Percentiles rank a stretch among this genome's conserved stretches.
These are phyloP conservation scores for Alternaria gaisen DNA, from an alignment of 2,329 filamentous ascomycete genomes.

Conservation along the genomic window DNA sequence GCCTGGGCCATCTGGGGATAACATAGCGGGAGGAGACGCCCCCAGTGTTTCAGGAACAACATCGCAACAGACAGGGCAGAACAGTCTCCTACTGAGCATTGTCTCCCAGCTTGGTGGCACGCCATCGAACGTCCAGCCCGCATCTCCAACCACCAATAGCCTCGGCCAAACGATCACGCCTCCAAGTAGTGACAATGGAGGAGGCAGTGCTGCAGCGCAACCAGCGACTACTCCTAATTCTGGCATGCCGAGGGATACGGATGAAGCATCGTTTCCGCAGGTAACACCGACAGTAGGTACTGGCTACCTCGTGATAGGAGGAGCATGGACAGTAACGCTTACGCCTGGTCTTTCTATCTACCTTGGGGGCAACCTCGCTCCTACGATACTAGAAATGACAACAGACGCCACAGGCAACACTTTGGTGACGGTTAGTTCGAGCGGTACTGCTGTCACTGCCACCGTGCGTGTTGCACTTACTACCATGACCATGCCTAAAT, in stretches of 20 bases:
- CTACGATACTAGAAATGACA: slow-evolving; percentile 35
- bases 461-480: slow-evolving; percentile 32
- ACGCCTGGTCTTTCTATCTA: slow-evolving; percentile 40
- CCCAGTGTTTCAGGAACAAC: background rate
- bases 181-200: background rate
- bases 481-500: slow-evolving; percentile 29
- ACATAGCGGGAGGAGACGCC: background rate
- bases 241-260: background rate
- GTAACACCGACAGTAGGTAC: slow-evolving; percentile 6
- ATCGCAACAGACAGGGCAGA: slow-evolving; percentile 12
- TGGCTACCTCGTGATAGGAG: slow-evolving; percentile 30
- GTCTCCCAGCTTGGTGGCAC: slow-evolving; percentile 26
- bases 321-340: slow-evolving; percentile 31
- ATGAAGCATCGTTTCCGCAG: background rate
- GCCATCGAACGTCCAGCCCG: slow-evolving; percentile 12
- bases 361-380: slow-evolving; percentile 21
- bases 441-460: slow-evolving; percentile 38
- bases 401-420: slow-evolving; percentile 37
- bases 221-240: slow-evolving; percentile 5
- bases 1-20: background rate
- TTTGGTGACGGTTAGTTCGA: slow-evolving; percentile 37
- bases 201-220: background rate
- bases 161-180: background rate
- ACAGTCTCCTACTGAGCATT: slow-evolving; percentile 28
- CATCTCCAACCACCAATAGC: slow-evolving; percentile 1